A percentile compares a stretch with the other conserved stretches of the same genome.
phyloP scores from a whole-genome alignment of 352 stramenopile species.

The Phytophthora pluvialis region DNA sequence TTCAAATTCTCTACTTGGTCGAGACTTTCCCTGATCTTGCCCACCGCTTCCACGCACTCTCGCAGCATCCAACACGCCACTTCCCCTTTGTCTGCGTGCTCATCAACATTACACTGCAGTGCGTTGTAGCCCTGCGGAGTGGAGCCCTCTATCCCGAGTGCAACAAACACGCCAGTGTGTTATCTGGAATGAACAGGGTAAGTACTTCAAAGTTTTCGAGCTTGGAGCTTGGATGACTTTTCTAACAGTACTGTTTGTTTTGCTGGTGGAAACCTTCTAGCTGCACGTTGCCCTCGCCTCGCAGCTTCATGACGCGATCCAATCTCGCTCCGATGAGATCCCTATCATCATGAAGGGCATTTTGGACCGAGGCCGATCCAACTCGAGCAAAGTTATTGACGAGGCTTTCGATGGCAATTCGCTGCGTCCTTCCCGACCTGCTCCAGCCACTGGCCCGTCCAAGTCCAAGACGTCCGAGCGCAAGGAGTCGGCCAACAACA shows the following conservation, averaged over 20 bases:
- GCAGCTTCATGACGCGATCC: constrained; percentile 52
- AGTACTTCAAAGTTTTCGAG: constrained; percentile 1
- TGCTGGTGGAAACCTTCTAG: constrained; percentile 20
- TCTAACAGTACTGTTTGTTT: not conserved
- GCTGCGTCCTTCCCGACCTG: constrained; percentile 16
- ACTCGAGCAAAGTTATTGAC: constrained; percentile 51
- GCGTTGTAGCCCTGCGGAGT: constrained; percentile 66
- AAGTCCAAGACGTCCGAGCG: constrained; percentile 19
- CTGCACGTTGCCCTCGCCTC: constrained; percentile 52
- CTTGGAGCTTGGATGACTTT: not conserved
- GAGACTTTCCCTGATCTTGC: constrained; percentile 66
- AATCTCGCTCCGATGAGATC: constrained; percentile 51
- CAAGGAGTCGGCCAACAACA: constrained; percentile 31
- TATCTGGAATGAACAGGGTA: constrained; percentile 63
- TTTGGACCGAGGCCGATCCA: constrained; percentile 46
- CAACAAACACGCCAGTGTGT: constrained; percentile 65
- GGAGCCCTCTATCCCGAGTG: constrained; percentile 71
- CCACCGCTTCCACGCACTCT: constrained; percentile 52
- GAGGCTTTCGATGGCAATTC: constrained; percentile 33
- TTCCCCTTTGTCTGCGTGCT: constrained; percentile 78
- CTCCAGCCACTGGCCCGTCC: not conserved
- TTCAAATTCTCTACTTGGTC: constrained; percentile 86
- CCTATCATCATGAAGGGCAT: constrained; percentile 68
- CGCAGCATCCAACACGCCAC: constrained; percentile 63
- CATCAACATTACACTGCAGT: constrained; percentile 82